Percentiles rank a stretch among this genome's conserved stretches.
Evolutionary conservation across 2,329 filamentous ascomycete species (phyloP).

Genomic region (Alternaria alternata): DNA sequence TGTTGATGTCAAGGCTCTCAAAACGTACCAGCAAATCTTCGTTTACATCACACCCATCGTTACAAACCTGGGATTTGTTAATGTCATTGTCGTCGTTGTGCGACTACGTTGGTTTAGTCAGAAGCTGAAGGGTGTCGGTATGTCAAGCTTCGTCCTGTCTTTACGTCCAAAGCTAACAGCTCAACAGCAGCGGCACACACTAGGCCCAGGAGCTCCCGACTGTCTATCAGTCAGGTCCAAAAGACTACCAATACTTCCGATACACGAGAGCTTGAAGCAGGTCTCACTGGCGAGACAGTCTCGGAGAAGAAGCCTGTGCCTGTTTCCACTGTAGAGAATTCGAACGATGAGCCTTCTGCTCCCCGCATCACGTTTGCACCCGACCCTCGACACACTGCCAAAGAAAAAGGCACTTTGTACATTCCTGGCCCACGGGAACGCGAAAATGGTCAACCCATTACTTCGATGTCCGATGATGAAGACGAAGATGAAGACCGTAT

Average conservation of each 20-base stretch:
- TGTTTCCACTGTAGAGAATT: background rate
- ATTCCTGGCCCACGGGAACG: slow-evolving; percentile 14
- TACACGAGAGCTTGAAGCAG: slow-evolving; percentile 9
- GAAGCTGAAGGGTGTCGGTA: slow-evolving; percentile 82
- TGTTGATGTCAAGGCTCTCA: slow-evolving; percentile 58
- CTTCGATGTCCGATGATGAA: slow-evolving; percentile 6
- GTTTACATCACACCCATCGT: slow-evolving; percentile 47
- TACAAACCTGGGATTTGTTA: slow-evolving; percentile 53
- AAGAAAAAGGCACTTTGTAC: slow-evolving; percentile 8
- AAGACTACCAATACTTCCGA: background rate
- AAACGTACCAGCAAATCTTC: slow-evolving; percentile 60
- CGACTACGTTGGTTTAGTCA: slow-evolving; percentile 98
- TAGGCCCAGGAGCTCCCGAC: slow-evolving; percentile 1
- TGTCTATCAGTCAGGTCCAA: background rate
- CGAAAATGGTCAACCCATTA: slow-evolving; percentile 7
- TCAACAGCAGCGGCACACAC: slow-evolving; percentile 66
- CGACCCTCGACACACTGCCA: background rate
- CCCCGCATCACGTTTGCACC: slow-evolving; percentile 17
- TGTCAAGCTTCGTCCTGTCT: background rate
- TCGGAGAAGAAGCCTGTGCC: slow-evolving; percentile 2
- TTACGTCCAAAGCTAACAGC: background rate
- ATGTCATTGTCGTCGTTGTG: slow-evolving; percentile 82
- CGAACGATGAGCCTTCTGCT: background rate
- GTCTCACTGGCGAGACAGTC: slow-evolving; percentile 13
- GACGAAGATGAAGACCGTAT: slow-evolving; percentile 21